A percentile compares a stretch with the other conserved stretches of the same genome.
Evolutionary conservation across 2,329 filamentous ascomycete genomes (phyloP).

Genomic region (Phyllosticta citribraziliensis): DNA sequence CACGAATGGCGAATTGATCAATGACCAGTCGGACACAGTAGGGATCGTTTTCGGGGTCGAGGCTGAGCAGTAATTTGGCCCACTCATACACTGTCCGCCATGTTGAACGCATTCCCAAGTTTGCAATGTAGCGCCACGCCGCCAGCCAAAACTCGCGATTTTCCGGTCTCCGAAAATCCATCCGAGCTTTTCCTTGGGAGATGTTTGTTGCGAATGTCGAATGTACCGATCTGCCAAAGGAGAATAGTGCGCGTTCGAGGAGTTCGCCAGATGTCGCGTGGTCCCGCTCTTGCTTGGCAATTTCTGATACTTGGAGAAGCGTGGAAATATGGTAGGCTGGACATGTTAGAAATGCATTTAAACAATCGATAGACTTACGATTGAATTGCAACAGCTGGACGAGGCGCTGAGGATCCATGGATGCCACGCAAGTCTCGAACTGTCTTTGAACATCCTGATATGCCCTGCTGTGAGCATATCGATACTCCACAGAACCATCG

Average conservation of each 20-base stretch:
- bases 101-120: slow-evolving; percentile 80
- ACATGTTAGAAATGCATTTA: slow-evolving; percentile 11
- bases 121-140: slow-evolving; percentile 78
- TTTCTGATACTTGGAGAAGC: slow-evolving; percentile 84
- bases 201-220: slow-evolving; percentile 71
- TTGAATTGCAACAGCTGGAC: slow-evolving; percentile 63
- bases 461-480: slow-evolving; percentile 60
- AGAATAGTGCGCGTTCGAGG: slow-evolving; percentile 83
- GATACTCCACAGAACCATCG: slow-evolving; percentile 60
- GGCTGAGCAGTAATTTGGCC: slow-evolving; percentile 70
- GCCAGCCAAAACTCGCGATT: slow-evolving; percentile 91
- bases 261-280: slow-evolving; percentile 78
- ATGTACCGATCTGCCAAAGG: slow-evolving; percentile 79
- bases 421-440: slow-evolving; percentile 72
- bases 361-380: slow-evolving; percentile 30
- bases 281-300: slow-evolving; percentile 86
- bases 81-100: slow-evolving; percentile 91
- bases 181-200: slow-evolving; percentile 64
- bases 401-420: slow-evolving; percentile 75
- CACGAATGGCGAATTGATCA: slow-evolving; percentile 75
- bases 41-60: slow-evolving; percentile 65
- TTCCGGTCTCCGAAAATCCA: slow-evolving; percentile 73
- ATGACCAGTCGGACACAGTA: slow-evolving; percentile 74
- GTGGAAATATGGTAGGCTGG: slow-evolving; percentile 82
- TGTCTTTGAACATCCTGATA: slow-evolving; percentile 68